phyloP scores from a whole-genome alignment of 2,329 filamentous ascomycete genomes.

The Scedosporium apiospermum region DNA sequence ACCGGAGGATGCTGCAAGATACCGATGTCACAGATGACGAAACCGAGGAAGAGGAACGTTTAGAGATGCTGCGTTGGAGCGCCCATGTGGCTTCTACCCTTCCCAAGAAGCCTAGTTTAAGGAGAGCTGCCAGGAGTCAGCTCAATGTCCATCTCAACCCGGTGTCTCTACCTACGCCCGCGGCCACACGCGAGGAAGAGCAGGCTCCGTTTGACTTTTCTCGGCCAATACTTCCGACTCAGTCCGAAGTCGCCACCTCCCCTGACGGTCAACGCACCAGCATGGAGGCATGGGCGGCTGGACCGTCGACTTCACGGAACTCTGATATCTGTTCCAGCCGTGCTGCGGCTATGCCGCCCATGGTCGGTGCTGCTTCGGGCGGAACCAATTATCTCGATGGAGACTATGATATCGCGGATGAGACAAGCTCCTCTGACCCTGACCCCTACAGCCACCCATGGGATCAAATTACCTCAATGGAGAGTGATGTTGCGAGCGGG shows the following conservation, averaged over 20 bases:
- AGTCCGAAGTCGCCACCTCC: too few species aligned
- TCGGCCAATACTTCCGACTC: not conserved
- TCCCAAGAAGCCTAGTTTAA: not conserved
- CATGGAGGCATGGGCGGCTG: too few species aligned
- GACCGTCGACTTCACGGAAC: too few species aligned
- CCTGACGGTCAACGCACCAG: too few species aligned
- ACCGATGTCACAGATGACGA: not conserved
- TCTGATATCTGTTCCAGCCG: too few species aligned
- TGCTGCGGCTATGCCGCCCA: too few species aligned
- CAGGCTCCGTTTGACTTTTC: not conserved
- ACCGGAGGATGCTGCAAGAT: not conserved
- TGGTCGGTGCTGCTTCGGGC: too few species aligned
- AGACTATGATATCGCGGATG: not conserved
- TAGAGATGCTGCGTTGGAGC: not conserved
- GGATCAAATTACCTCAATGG: not conserved
- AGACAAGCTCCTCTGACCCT: not conserved
- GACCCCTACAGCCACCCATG: not conserved
- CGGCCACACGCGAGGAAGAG: not conserved
- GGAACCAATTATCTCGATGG: too few species aligned
- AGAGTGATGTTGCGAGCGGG: not conserved
- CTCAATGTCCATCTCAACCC: not conserved
- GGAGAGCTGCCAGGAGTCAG: slow-evolving; percentile 1
- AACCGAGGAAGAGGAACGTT: not conserved
- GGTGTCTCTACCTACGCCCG: not conserved
- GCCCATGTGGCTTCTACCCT: not conserved